A percentile compares a stretch with the other conserved stretches of the same genome.
Conservation (phyloP, 2,329 filamentous ascomycete species). For the Diaporthe amygdali region DNA sequence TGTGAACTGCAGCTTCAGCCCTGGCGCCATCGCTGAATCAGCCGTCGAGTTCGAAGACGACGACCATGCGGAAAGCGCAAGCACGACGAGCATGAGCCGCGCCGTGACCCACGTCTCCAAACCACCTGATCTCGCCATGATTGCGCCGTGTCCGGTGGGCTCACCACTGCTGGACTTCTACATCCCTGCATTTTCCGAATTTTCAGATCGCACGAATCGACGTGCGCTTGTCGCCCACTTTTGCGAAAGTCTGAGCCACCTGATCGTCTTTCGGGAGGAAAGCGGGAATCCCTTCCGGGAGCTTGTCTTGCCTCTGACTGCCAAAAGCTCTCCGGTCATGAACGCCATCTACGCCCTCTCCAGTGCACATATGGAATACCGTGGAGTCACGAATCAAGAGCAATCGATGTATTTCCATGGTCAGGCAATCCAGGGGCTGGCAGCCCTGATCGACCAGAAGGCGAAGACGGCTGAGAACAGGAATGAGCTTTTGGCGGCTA, state of each 20-base stretch:
- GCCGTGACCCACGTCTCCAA: constrained; percentile 31
- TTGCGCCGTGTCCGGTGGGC: constrained; percentile 42
- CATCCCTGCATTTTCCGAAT: constrained; percentile 60
- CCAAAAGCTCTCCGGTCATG: constrained; percentile 65
- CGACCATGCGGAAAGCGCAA: not conserved
- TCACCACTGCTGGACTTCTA: constrained; percentile 56
- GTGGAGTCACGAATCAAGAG: constrained; percentile 57
- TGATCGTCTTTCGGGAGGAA: constrained; percentile 70
- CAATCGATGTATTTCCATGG: constrained; percentile 66
- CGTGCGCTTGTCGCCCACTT: constrained; percentile 66
- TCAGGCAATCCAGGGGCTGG: constrained; percentile 62
- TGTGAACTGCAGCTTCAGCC: constrained; percentile 10
- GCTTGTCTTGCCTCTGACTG: constrained; percentile 64
- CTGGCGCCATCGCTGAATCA: not conserved
- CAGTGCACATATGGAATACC: constrained; percentile 80
- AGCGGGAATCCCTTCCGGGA: constrained; percentile 68
- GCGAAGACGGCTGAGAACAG: constrained; percentile 46
- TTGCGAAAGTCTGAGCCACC: constrained; percentile 66
- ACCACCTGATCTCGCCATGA: constrained; percentile 46
- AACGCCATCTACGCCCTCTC: constrained; percentile 86
- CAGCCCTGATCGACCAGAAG: constrained; percentile 60
- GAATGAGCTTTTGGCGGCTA: constrained; percentile 65
- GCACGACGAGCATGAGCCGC: constrained; percentile 6
- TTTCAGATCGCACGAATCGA: constrained; percentile 58
- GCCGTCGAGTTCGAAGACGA: constrained; percentile 25